Base-by-base conservation (phyloP, 169 alveolate genomes). In the Babesia ovis region DNA sequence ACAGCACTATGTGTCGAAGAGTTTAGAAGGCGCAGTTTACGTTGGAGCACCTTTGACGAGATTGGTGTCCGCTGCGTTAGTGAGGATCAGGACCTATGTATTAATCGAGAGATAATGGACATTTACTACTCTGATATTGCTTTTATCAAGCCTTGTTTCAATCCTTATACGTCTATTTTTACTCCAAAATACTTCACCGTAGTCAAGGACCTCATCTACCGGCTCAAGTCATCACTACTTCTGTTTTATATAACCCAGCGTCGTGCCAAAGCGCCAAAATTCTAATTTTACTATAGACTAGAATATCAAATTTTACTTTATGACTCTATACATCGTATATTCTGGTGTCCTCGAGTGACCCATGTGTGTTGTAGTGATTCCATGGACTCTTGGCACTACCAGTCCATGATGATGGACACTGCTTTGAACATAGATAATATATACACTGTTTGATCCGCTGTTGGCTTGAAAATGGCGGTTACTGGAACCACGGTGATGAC, bases 141-240 rank as follows among this genome's bases (percentile, higher is more conserved):
- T 0, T 0, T 3, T 5, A 22, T 32, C 12, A 25, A 22, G 29
- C 31, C 60, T 18, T 58, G 55, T 20, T 68, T 55, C 70, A 58
- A 68, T n/a, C 79, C 79, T n/a, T 68, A 68, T 60, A 56, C 32
- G 69, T 50, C 79, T 18, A 68, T 68, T 42, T 68, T 68, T 31
- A 68, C 79, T 8, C 59, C 55, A 6, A 68, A 68, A 43, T 68
- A 58, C 69, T 56, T 58, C 23, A 42, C 6, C 39, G 39, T 68
- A 18, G 32, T 45, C 51, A 68, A 68, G 79, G 79, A 68, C 43
- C 34, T 68, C 25, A 35, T 68, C 14, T 68, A 68, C 69, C 51
- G 79, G 12, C 56, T 58, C 5, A 68, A 68, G 46, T 56, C 57
- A 39, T 11, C 57, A 4, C 27, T 68, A 58, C 34, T 55, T 22